Evolutionary conservation across 768 basidiomycete genomes (phyloP), one percentile per base, ranked within the genome.

Genomic region (Mycena sanguinolenta): DNA sequence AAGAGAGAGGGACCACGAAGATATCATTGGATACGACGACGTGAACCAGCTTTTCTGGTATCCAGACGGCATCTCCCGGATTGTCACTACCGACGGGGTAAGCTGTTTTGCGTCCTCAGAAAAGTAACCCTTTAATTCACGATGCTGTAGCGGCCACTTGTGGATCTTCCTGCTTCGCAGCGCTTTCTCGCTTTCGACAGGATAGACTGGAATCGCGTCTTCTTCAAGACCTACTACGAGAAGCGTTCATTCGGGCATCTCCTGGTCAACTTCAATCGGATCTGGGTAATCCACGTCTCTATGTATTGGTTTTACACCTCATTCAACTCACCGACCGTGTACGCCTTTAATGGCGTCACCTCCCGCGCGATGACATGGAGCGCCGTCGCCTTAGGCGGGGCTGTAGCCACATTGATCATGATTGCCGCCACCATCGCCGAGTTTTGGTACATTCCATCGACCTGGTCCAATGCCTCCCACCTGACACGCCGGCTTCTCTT

Each of bases 1-100:
- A 77, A 87, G 94, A 77, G 98, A 99, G 85, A 86, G 86, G 78
- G 98, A 99, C 77, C 98, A 99, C 77, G 91, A 95, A 58, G 87
- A 91, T 70, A 96, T 98, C 76, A 97, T 99, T 77, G 98, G 98
- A 5, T 99, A 99, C 77, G 98, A 99, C 80, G 98, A 99, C 82
- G 93, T 99, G 72, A 99, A 99, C 79, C 97, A 99, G 79, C 83
- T 99, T 55, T 99, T 99, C 82, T 99, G 97, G 98, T 99, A 99
- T 80, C 98, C 97, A 3, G 98, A 99, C 73, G 98, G 98, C 36
- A 96, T 99, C 76, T 94, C 96, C 13, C 86, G 95, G 34, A 99
- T 99, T 76, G 89, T 91, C 3, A 86, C 98, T 49, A 88, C 83
- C 21, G 95, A 98, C 86, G 97, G 95, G 89, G 95, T 95, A 73